A percentile compares a stretch with the other conserved stretches of the same genome.
These are phyloP conservation scores for Ogataea siamensis DNA, from an alignment of 805 yeast species.

Conservation along the genomic window DNA sequence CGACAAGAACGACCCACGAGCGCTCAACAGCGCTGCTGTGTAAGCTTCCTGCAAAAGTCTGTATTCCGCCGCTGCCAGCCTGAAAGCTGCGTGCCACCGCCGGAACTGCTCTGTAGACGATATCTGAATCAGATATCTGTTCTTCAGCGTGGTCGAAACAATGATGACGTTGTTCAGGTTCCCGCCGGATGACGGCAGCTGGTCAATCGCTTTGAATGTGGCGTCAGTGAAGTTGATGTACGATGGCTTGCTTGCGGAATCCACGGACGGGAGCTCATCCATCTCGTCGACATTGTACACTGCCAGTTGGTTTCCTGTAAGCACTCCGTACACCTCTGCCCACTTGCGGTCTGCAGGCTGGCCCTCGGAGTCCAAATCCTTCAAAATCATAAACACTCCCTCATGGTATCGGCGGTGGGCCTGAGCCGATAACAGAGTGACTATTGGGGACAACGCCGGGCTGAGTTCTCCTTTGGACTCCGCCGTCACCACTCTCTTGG, in stretches of 20 bases:
- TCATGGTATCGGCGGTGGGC: constrained; percentile 72
- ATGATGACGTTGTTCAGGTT: constrained; percentile 74
- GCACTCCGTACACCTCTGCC: constrained; percentile 89
- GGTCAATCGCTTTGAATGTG: constrained; percentile 67
- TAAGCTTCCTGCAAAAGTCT: constrained; percentile 89
- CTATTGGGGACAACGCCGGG: constrained; percentile 62
- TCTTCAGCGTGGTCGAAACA: constrained; percentile 90
- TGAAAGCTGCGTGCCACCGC: constrained; percentile 80
- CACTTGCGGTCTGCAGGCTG: constrained; percentile 79
- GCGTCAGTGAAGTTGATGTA: constrained; percentile 93
- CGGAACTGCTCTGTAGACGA: constrained; percentile 60
- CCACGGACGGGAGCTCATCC: constrained; percentile 45
- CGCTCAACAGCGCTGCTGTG: constrained; percentile 89
- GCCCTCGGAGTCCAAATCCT: constrained; percentile 81
- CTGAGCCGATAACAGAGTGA: constrained; percentile 71
- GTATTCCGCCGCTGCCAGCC: constrained; percentile 79
- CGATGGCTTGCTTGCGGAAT: constrained; percentile 49
- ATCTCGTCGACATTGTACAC: constrained; percentile 82
- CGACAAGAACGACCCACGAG: constrained; percentile 84
- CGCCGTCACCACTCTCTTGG: constrained; percentile 24
- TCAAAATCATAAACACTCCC: constrained; percentile 70
- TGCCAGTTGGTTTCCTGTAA: constrained; percentile 88
- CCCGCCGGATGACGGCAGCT: constrained; percentile 62
- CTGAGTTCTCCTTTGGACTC: constrained; percentile 32
- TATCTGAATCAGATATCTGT: constrained; percentile 80